Evolutionary conservation across 305 asterid species (phyloP).

Genomic region (Andrographis paniculata): DNA sequence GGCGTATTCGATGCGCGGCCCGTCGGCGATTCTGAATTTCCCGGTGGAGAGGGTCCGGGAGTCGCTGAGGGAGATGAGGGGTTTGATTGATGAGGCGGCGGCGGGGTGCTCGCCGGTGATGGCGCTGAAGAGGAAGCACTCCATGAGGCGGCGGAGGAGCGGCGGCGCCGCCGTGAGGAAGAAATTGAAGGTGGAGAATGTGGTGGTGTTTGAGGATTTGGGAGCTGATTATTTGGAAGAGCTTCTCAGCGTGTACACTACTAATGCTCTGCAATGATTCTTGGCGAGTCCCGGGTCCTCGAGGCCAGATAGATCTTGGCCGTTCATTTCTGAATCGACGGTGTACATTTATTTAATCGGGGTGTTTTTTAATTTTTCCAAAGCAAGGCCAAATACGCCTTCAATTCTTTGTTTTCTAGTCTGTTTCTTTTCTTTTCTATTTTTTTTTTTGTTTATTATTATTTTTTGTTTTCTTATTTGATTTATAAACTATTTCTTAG

Average conservation of each 20-base stretch:
- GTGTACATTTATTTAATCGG: too few species aligned
- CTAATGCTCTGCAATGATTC: slow-evolving; percentile 1
- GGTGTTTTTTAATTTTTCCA: too few species aligned
- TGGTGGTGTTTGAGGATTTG: slow-evolving; percentile 70
- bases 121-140: slow-evolving; percentile 69
- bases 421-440: too few species aligned
- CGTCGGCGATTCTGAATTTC: slow-evolving; percentile 52
- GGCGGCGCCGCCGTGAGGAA: slow-evolving; percentile 9
- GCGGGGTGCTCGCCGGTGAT: slow-evolving; percentile 53
- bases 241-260: slow-evolving; percentile 35
- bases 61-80: slow-evolving; percentile 47
- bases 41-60: slow-evolving; percentile 58
- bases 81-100: slow-evolving; percentile 22
- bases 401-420: too few species aligned
- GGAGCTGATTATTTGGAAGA: slow-evolving; percentile 71
- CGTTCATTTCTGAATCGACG: too few species aligned
- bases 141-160: slow-evolving; percentile 30
- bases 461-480: too few species aligned
- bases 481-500: too few species aligned
- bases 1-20: slow-evolving; percentile 61
- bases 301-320: not conserved
- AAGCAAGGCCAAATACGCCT: too few species aligned
- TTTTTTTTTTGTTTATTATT: too few species aligned
- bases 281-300: not conserved
- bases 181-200: slow-evolving; percentile 26